Percentiles rank a stretch among this genome's conserved stretches.
Conservation (phyloP, 2,329 filamentous ascomycete species). For the Fusarium veterinarium region DNA sequence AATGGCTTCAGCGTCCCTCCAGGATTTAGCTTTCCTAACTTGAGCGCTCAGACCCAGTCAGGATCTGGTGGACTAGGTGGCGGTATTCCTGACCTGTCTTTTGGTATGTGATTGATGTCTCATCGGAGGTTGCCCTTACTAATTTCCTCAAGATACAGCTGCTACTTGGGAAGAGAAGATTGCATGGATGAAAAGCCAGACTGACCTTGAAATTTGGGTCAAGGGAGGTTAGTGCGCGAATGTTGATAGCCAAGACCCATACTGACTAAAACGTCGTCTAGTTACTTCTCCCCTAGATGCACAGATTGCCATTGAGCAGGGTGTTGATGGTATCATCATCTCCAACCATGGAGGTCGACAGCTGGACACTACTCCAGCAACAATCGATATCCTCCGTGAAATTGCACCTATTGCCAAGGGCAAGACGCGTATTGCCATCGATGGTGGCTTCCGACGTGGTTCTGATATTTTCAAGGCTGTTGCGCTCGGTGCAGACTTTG, state of each 20-base stretch:
- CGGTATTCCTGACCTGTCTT: neutral
- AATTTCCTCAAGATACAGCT: neutral
- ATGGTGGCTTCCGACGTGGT: neutral
- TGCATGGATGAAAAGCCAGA: neutral
- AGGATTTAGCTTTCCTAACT: neutral
- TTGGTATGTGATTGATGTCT: neutral
- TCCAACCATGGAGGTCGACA: slow-evolving; percentile 4
- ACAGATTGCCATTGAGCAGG: neutral
- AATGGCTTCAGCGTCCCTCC: neutral
- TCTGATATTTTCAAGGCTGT: slow-evolving; percentile 3
- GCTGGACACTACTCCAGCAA: neutral
- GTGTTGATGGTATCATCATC: neutral
- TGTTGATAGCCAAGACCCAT: too few species aligned
- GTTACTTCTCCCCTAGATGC: neutral
- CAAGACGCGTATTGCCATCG: neutral
- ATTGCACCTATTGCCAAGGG: neutral
- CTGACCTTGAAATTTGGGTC: neutral
- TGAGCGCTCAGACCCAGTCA: neutral
- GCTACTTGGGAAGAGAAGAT: neutral
- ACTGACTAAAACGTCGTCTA: neutral
- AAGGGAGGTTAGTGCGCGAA: neutral
- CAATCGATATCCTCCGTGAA: neutral
- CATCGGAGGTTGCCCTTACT: accelerated
- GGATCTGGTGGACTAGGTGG: neutral
- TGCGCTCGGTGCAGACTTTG: neutral